Base-by-base conservation (phyloP, 306 rosid genomes). In the Casuarina cunninghamiana region DNA sequence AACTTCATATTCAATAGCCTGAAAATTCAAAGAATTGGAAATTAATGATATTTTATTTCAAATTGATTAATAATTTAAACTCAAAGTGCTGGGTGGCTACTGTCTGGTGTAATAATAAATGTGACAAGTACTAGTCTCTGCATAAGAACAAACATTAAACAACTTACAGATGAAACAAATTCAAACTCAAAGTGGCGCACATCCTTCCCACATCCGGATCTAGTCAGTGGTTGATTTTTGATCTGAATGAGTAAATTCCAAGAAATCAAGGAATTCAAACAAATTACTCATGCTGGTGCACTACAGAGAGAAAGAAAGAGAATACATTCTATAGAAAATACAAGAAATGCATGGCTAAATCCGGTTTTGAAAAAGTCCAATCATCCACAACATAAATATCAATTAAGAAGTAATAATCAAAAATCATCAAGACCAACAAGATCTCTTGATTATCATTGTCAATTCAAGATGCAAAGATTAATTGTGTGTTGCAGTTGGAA, bases 161-260 rank as follows among this genome's bases (percentile, higher is more conserved):
- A 79, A 81, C 95, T 86, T 85, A 92, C 98, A 76, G 84, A 75
- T 65, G 93, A 86, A 77, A 87, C 83, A 88, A 82, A 88, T 82
- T 94, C 92, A 82, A 94, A 90, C 86, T 92, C 97, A 53, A 89
- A 84, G 89, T 92, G 96, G 68, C 90, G 91, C 76, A 92, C 97
- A 68, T 92, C 93, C 85, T 91, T 91, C 79, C 83, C 97, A 63
- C 73, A 70, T 78, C 83, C 89, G 81, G 87, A 83, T 83, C 71
- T 89, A 69, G 95, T 83, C 84, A 94, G 78, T 44, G 73, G 89
- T 74, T 87, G 92, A 79, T 92, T 94, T 82, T 85, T 92, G 7
- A 87, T 86, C 97, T 94, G 79, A 85, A 87, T 5, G 41, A 78
- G 66, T 50, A 1, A 82, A 78, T 76, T 45, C 32, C 78, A 74